Conservation (phyloP, 2,329 filamentous ascomycete genomes). For the Monilinia fructigena region DNA sequence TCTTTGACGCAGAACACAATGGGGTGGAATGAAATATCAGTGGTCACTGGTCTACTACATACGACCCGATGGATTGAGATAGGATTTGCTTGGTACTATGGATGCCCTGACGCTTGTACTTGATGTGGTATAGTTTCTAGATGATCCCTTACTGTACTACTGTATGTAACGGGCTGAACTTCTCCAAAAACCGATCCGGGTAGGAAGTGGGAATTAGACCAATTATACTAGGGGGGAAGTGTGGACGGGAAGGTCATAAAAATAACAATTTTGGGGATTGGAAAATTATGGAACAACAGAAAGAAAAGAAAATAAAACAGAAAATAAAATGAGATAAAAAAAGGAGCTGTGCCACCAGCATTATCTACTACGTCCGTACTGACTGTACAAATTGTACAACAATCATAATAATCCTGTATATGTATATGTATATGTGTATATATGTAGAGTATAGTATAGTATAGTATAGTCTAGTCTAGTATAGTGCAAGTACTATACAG, state of each 20-base stretch:
- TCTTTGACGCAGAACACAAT: conserved; percentile 16
- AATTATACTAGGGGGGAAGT: not conserved
- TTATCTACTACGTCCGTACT: not conserved
- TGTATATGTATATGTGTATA: too few species aligned
- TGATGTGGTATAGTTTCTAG: conserved; percentile 10
- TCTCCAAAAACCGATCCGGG: not conserved
- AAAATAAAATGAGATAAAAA: too few species aligned
- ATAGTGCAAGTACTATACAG: not conserved
- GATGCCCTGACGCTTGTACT: conserved; percentile 8
- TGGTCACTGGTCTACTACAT: not conserved
- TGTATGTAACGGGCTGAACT: not conserved
- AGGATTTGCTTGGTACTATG: conserved; percentile 11
- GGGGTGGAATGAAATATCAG: not conserved
- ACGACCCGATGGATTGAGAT: not conserved
- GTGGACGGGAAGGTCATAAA: not conserved
- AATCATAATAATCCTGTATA: too few species aligned
- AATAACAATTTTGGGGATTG: not conserved
- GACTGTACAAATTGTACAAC: too few species aligned
- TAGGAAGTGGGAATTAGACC: not conserved
- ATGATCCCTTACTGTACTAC: not conserved
- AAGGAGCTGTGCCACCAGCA: conserved; percentile 7
- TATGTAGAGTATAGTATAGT: too few species aligned
- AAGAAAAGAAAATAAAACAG: too few species aligned
- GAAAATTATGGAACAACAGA: not conserved
- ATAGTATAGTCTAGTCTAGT: too few species aligned